Base-by-base conservation (phyloP, 2,329 filamentous ascomycete genomes). In the Phaeosphaeria sp. region DNA sequence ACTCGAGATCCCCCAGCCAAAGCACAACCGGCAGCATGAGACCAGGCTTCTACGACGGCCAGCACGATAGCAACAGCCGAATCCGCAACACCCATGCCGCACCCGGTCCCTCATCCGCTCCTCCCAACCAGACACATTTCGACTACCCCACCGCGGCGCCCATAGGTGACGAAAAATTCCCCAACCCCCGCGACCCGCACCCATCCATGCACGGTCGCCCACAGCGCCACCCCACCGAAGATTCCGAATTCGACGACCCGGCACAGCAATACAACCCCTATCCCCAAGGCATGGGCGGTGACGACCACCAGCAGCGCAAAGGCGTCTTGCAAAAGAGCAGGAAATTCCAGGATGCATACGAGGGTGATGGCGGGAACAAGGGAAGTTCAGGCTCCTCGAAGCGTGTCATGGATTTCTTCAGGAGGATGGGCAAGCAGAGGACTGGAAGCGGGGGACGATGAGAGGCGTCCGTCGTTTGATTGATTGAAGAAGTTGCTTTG, bases 331-430 rank as follows among this genome's bases (percentile, higher is more conserved):
- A 95, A 71, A 97, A 96, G 76, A 93, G 94, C 78, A 88, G 93
- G 56, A 89, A 87, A 64, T 97, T 99, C 68, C 89, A 87, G 1
- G 93, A 97, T 69, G 92, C 91, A 1, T 97, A 96, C 74, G 92
- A 97, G 59, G 86, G 88, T 39, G 59, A 64, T 51, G 66, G 64
- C 13, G 66, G 61, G n/a, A 73, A 72, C 60, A 74, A 74, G 64
- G 69, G 68, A 36, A 68, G 65, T 45, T 68, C 66, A 5, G 94
- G 94, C 45, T 96, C 91, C 76, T 94, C 89, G 15, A 90, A 93
- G 75, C 89, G 92, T 74, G 95, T 99, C 40, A 98, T 99, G 93
- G 94, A 99, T 80, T 97, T 98, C 78, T 99, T 99, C 83, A 86
- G 95, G 68, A 86, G 93, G 76, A 87, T 93, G 74, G 92, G 91